phyloP scores from a whole-genome alignment of 345 rosid genomes.

The Cardamine occulta region DNA sequence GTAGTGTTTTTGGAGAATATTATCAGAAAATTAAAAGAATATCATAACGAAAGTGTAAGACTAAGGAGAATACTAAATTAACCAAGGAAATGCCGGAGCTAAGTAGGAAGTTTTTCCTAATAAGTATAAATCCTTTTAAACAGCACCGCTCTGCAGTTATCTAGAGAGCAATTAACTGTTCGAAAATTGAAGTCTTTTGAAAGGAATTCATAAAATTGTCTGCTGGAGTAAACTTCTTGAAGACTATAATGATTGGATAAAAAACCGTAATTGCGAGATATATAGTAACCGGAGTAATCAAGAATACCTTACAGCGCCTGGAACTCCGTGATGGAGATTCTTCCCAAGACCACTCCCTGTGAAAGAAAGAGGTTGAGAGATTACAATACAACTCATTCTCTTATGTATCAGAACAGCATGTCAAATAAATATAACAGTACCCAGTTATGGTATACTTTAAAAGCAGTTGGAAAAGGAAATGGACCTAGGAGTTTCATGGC shows the following conservation, averaged over 20 bases:
- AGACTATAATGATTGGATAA: conserved; percentile 2
- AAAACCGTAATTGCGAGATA: background rate
- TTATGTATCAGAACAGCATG: conserved; percentile 5
- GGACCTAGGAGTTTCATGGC: conserved; percentile 28
- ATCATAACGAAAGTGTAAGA: background rate
- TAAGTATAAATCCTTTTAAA: background rate
- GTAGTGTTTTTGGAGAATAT: background rate
- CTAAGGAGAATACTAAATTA: background rate
- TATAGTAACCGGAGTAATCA: conserved; percentile 15
- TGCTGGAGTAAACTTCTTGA: conserved; percentile 15
- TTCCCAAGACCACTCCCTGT: conserved; percentile 51
- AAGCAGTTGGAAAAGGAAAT: background rate
- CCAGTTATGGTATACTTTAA: conserved; percentile 13
- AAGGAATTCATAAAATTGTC: background rate
- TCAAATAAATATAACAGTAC: background rate
- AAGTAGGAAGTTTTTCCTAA: conserved; percentile 1
- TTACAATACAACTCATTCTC: conserved; percentile 27
- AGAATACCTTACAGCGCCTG: conserved; percentile 56
- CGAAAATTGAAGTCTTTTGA: background rate
- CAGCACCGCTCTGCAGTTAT: background rate
- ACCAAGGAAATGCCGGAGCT: conserved; percentile 12
- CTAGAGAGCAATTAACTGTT: background rate
- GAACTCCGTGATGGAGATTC: conserved; percentile 40
- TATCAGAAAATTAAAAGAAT: conserved; percentile 17
- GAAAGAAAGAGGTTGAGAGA: conserved; percentile 19